These are phyloP conservation scores for Lanmaoa pseudosensibilis DNA, from an alignment of 768 basidiomycete genomes.

Conservation along the genomic window DNA sequence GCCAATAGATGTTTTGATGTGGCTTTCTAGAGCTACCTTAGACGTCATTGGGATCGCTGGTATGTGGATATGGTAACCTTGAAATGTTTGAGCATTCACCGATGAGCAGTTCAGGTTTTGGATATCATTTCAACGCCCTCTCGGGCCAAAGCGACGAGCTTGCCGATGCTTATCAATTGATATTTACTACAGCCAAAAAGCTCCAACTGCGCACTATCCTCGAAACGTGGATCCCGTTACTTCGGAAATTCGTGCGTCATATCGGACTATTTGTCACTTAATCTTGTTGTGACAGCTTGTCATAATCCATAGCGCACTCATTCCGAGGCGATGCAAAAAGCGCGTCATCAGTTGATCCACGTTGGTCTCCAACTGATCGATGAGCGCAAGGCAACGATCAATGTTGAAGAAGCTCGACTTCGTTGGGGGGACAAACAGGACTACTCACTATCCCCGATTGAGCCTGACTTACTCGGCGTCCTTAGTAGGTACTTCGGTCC, in stretches of 20 bases:
- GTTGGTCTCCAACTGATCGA: slow-evolving; percentile 56
- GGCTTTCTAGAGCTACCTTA: slow-evolving; percentile 67
- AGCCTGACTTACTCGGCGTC: slow-evolving; percentile 51
- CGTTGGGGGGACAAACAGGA: slow-evolving; percentile 15
- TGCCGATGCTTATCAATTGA: slow-evolving; percentile 52
- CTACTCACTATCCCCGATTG: slow-evolving; percentile 12
- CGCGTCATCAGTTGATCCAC: slow-evolving; percentile 47
- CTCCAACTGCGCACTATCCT: slow-evolving; percentile 54
- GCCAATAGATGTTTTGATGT: slow-evolving; percentile 58
- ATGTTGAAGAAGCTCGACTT: slow-evolving; percentile 31
- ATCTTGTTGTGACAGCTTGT: slow-evolving; percentile 6
- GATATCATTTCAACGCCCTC: slow-evolving; percentile 55
- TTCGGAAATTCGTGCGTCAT: slow-evolving; percentile 48
- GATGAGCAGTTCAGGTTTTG: slow-evolving; percentile 45
- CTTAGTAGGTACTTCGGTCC: slow-evolving; percentile 41
- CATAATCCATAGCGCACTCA: slow-evolving; percentile 43
- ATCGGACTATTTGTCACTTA: slow-evolving; percentile 1
- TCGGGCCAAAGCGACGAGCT: slow-evolving; percentile 48
- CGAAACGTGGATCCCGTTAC: slow-evolving; percentile 56
- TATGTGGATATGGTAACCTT: slow-evolving; percentile 16
- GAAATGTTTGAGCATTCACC: neutral
- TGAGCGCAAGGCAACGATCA: slow-evolving; percentile 44
- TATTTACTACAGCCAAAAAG: slow-evolving; percentile 53
- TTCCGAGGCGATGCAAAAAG: slow-evolving; percentile 42
- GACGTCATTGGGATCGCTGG: slow-evolving; percentile 79